Percentiles rank a stretch among this genome's conserved stretches.
Conservation (phyloP, 2,329 filamentous ascomycete species). For the Neofusicoccum sp. region DNA sequence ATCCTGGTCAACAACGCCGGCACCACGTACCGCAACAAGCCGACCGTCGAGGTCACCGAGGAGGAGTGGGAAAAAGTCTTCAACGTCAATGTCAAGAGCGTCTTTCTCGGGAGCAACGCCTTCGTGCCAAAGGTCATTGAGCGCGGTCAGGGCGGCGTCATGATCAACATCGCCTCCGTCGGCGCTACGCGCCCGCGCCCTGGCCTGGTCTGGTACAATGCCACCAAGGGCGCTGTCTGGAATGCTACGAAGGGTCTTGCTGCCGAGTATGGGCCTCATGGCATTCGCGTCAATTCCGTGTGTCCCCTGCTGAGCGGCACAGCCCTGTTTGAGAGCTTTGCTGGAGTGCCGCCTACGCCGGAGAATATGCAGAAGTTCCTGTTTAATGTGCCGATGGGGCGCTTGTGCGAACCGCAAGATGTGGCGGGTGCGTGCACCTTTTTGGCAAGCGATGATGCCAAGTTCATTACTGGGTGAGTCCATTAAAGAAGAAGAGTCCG, state of each 20-base stretch:
- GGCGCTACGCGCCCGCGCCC: constrained; percentile 62
- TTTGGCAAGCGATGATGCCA: constrained; percentile 57
- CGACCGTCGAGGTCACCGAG: constrained; percentile 63
- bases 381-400: constrained; percentile 57
- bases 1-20: constrained; percentile 63
- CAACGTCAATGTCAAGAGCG: constrained; percentile 66
- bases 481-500: constrained; percentile 35
- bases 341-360: constrained; percentile 58
- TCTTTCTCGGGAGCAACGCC: constrained; percentile 61
- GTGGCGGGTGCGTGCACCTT: constrained; percentile 58
- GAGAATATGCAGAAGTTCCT: constrained; percentile 54
- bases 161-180: constrained; percentile 66
- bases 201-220: constrained; percentile 68
- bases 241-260: constrained; percentile 67
- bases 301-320: constrained; percentile 68
- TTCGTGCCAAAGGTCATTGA: constrained; percentile 60
- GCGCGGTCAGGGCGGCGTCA: constrained; percentile 56
- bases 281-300: constrained; percentile 72
- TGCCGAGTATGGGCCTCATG: constrained; percentile 68
- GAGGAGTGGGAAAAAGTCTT: constrained; percentile 66
- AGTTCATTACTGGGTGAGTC: constrained; percentile 56
- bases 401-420: constrained; percentile 60
- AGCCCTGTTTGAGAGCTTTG: constrained; percentile 58
- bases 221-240: constrained; percentile 64
- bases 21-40: constrained; percentile 52